Percentiles rank a stretch among this genome's conserved stretches.
These are phyloP conservation scores for Eremothecium gossypii DNA, from an alignment of 1,139 yeast species.

Conservation along the genomic window DNA sequence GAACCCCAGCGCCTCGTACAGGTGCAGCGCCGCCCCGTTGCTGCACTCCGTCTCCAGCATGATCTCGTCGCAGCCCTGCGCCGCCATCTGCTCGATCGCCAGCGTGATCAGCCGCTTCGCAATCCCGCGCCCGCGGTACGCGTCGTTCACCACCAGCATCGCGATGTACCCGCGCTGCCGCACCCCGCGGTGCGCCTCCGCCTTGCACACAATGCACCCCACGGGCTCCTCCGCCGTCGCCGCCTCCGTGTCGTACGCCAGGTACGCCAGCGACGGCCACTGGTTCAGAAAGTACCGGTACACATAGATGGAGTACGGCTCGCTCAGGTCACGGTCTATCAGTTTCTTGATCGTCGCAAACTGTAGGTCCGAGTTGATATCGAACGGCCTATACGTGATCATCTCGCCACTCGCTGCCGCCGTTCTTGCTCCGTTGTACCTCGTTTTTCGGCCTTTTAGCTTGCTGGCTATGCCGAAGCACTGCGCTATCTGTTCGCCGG, in stretches of 20 bases:
- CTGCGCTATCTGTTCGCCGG: neutral
- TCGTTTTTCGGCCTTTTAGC: neutral
- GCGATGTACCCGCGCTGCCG: slow-evolving; percentile 86
- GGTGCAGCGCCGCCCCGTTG: slow-evolving; percentile 61
- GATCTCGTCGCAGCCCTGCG: slow-evolving; percentile 67
- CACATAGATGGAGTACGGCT: slow-evolving; percentile 66
- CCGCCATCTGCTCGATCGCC: slow-evolving; percentile 59
- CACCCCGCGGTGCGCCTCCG: slow-evolving; percentile 66
- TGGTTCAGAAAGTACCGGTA: slow-evolving; percentile 59
- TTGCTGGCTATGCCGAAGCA: neutral
- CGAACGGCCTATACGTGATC: slow-evolving; percentile 18
- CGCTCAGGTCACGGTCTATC: slow-evolving; percentile 55
- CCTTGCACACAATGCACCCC: slow-evolving; percentile 80
- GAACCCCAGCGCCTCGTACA: slow-evolving; percentile 86
- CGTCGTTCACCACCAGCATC: slow-evolving; percentile 78
- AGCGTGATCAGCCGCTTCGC: slow-evolving; percentile 61
- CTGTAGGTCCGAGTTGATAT: slow-evolving; percentile 23
- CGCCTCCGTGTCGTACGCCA: slow-evolving; percentile 36
- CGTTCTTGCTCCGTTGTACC: slow-evolving; percentile 1
- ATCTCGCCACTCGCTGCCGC: neutral
- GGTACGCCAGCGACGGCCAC: slow-evolving; percentile 55
- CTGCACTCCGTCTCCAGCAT: slow-evolving; percentile 86
- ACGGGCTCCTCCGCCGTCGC: slow-evolving; percentile 33
- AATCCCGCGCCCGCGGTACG: slow-evolving; percentile 68
- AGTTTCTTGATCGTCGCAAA: slow-evolving; percentile 34